Conservation (phyloP, 2,329 filamentous ascomycete species). For the Iodosphaeria phyllophila region DNA sequence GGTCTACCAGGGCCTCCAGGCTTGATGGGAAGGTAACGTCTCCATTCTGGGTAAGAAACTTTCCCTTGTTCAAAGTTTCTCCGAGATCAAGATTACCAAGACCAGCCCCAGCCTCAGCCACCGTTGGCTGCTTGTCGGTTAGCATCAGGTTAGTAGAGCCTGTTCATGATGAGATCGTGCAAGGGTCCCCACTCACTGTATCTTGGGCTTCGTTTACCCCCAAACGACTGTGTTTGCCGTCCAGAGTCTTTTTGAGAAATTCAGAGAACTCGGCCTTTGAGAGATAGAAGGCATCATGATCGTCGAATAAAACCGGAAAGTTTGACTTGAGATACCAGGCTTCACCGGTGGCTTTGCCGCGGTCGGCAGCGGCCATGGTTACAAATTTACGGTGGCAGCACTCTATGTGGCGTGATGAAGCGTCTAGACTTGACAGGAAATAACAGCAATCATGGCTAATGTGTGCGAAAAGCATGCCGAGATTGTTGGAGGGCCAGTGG, state of each 20-base stretch:
- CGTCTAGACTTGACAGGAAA: too few species aligned
- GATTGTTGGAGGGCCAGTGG: too few species aligned
- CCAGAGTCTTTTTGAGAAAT: background rate
- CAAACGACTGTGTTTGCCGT: background rate
- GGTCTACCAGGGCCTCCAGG: constrained; percentile 25
- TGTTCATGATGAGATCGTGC: constrained; percentile 1
- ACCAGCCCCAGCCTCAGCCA: too few species aligned
- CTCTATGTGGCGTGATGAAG: too few species aligned
- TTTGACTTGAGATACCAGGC: constrained; percentile 1
- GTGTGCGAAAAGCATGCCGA: too few species aligned
- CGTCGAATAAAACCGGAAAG: background rate
- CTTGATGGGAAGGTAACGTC: constrained; percentile 29
- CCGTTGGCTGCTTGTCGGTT: background rate
- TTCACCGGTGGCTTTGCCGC: too few species aligned
- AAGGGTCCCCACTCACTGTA: background rate
- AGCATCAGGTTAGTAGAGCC: background rate
- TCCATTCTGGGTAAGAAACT: constrained; percentile 31
- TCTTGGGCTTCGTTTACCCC: background rate
- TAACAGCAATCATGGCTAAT: too few species aligned
- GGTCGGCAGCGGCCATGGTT: too few species aligned
- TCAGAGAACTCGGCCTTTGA: background rate
- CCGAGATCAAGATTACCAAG: too few species aligned
- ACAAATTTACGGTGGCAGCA: too few species aligned
- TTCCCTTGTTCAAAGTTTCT: constrained; percentile 5
- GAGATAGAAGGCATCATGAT: background rate